These are phyloP conservation scores for Cyberlindnera bimundalis DNA, from an alignment of 805 yeast genomes.

Conservation along the genomic window DNA sequence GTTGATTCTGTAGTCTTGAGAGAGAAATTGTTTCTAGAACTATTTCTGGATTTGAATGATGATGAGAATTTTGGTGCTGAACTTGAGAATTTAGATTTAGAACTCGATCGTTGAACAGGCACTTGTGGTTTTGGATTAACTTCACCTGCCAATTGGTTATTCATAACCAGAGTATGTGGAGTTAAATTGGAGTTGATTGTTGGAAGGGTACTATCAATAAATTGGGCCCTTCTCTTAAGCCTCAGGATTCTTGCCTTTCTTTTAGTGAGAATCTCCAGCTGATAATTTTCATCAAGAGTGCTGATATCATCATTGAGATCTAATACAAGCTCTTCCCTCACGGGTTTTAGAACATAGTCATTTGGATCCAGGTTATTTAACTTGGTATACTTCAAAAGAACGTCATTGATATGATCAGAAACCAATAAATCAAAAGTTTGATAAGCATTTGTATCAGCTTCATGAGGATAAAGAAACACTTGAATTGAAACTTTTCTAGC, in stretches of 20 bases:
- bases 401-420: conserved; percentile 35
- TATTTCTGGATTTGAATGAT: conserved; percentile 34
- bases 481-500: conserved; percentile 30
- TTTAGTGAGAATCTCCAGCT: conserved; percentile 41
- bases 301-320: conserved; percentile 39
- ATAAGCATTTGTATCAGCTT: conserved; percentile 25
- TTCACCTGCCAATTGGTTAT: conserved; percentile 4
- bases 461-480: conserved; percentile 34
- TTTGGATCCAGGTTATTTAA: conserved; percentile 34
- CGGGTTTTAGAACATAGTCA: conserved; percentile 34
- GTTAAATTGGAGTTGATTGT: conserved; percentile 27
- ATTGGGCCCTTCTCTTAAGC: conserved; percentile 29
- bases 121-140: not conserved
- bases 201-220: conserved; percentile 26
- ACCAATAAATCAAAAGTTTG: conserved; percentile 31
- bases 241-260: conserved; percentile 37
- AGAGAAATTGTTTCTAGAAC: conserved; percentile 29
- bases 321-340: conserved; percentile 29
- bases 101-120: conserved; percentile 2
- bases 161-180: conserved; percentile 28
- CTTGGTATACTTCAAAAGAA: conserved; percentile 34
- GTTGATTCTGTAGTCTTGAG: conserved; percentile 20
- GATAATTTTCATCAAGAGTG: conserved; percentile 38
- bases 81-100: conserved; percentile 2
- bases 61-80: conserved; percentile 17